Base-by-base conservation (phyloP, 2,329 filamentous ascomycete genomes). In the Lachnum nothofagi region DNA sequence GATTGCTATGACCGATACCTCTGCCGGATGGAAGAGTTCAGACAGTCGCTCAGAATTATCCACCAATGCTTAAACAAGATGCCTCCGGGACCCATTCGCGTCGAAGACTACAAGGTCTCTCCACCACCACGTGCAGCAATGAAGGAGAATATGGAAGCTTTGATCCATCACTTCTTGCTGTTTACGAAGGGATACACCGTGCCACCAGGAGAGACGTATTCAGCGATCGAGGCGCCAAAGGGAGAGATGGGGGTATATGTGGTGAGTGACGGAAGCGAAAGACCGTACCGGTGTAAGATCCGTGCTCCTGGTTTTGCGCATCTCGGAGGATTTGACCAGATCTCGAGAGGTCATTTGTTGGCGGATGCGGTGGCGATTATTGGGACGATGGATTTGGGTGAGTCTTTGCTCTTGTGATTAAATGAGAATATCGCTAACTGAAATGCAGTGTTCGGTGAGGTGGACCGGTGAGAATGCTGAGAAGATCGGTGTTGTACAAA, bases 81-180 rank as follows among this genome's bases (percentile, higher is more conserved):
- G 88, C 91, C 94, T 42, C 79, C 88, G 42, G 93, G 93, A 23
- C 93, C 93, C 44, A 81, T 97, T 67, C 87, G 91, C 60, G 89
- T 96, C 35, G 93, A 98, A 73, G 93, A 98, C 72, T 98, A 97
- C 83, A 98, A 98, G 82, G 82, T 98, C 65, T 86, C 88, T 2
- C 93, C 93, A 19, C 93, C 93, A 54, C 94, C 93, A n/a, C 85
- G 93, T 65, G 79, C 88, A 38, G 93, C 93, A 65, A 98, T 98
- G 93, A 98, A 98, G 81, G 93, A 98, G 82, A 98, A 98, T 77
- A 98, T 98, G 94, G 93, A 98, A 75, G 91, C 93, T 33, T 81
- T 98, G 37, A 98, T 98, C 68, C 93, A 98, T 75, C 93, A 98
- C 77, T 98, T 98, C 80, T 75, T 98, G 59, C 83, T 98, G 46